A percentile compares a stretch with the other conserved stretches of the same genome.
Conservation (phyloP, 495 filamentous ascomycete species). For the Neurospora sp. region DNA sequence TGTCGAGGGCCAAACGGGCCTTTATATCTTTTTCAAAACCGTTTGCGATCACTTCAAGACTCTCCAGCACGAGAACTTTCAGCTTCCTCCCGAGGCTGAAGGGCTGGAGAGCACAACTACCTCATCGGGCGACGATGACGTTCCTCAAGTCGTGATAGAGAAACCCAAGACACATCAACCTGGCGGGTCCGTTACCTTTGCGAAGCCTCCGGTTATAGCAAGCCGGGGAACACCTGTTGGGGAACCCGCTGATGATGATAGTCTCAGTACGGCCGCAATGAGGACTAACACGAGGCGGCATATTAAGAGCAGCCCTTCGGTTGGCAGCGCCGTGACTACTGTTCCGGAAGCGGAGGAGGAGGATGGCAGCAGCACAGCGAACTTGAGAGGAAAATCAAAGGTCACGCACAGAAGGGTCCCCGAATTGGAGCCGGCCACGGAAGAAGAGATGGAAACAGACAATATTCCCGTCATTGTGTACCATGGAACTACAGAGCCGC, state of each 20-base stretch:
- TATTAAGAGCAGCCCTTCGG: constrained; percentile 61
- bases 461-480: constrained; percentile 38
- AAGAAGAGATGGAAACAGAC: constrained; percentile 29
- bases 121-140: constrained; percentile 9
- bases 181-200: constrained; percentile 26
- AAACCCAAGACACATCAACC: constrained; percentile 15
- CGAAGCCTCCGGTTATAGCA: constrained; percentile 37
- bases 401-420: background rate
- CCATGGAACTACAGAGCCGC: constrained; percentile 14
- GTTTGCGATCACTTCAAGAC: constrained; percentile 86
- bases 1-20: constrained; percentile 74
- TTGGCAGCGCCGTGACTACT: constrained; percentile 61
- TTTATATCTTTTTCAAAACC: constrained; percentile 94
- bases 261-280: constrained; percentile 28
- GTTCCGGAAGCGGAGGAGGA: constrained; percentile 67
- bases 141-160: constrained; percentile 17
- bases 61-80: constrained; percentile 88
- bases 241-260: constrained; percentile 25
- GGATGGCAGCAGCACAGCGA: constrained; percentile 16
- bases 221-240: constrained; percentile 15
- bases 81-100: constrained; percentile 86
- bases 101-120: constrained; percentile 43
- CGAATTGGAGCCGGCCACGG: constrained; percentile 16
- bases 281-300: constrained; percentile 62
- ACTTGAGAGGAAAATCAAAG: background rate